Evolutionary conservation across 495 filamentous ascomycete genomes (phyloP).

Genomic region (Pseudoneurospora amorphoporcata): DNA sequence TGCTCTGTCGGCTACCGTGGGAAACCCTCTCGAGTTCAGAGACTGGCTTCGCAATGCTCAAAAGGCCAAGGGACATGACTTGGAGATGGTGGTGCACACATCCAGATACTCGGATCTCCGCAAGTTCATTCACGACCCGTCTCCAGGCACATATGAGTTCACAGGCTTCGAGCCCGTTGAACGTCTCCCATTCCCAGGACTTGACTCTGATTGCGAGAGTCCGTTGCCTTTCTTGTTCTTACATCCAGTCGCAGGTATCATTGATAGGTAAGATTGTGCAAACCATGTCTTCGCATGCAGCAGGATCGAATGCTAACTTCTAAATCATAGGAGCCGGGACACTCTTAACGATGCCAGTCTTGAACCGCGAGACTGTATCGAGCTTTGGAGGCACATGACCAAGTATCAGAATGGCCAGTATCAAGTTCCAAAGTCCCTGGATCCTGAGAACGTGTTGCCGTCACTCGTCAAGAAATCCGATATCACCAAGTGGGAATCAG

Average conservation of each 20-base stretch:
- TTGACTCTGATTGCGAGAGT: conserved; percentile 35
- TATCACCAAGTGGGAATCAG: conserved; percentile 52
- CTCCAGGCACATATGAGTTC: conserved; percentile 44
- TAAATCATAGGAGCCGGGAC: conserved; percentile 38
- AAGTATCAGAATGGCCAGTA: conserved; percentile 37
- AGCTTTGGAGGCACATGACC: conserved; percentile 51
- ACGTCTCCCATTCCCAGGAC: conserved; percentile 22
- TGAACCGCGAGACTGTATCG: conserved; percentile 60
- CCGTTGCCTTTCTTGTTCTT: conserved; percentile 43
- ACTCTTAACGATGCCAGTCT: conserved; percentile 46
- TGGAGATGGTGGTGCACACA: conserved; percentile 55
- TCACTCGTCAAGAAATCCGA: conserved; percentile 45
- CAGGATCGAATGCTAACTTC: neutral
- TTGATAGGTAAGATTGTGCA: conserved; percentile 19
- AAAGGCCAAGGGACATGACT: conserved; percentile 32
- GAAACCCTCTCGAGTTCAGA: conserved; percentile 61
- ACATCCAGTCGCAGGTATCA: conserved; percentile 59
- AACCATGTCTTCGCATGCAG: neutral
- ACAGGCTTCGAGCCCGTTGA: conserved; percentile 33
- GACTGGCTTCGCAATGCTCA: conserved; percentile 57
- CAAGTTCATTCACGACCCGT: conserved; percentile 50
- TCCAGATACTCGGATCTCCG: conserved; percentile 64
- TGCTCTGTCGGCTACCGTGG: conserved; percentile 70
- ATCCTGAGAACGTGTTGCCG: conserved; percentile 35
- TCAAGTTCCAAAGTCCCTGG: conserved; percentile 34